Percentiles rank a stretch among this genome's conserved stretches.
phyloP scores from a whole-genome alignment of 1,284 basidiomycete genomes.

The Marasmius tenuissimus region DNA sequence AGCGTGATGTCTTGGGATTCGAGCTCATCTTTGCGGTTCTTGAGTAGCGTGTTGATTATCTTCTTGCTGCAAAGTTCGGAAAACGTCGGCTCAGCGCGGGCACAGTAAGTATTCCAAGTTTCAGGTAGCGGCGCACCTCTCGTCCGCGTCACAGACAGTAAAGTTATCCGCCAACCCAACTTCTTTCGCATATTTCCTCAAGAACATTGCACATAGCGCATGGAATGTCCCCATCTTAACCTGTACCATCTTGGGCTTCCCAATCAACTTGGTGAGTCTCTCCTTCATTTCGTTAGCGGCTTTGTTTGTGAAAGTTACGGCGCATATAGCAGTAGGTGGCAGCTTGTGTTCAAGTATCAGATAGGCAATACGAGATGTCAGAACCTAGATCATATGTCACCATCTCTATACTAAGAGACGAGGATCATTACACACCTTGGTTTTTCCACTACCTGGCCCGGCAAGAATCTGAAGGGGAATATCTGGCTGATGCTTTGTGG shows the following conservation, averaged over 20 bases:
- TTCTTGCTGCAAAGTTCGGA: conserved; percentile 58
- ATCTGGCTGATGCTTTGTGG: conserved; percentile 63
- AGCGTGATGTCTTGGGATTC: conserved; percentile 50
- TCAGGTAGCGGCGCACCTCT: conserved; percentile 55
- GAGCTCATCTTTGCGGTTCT: conserved; percentile 52
- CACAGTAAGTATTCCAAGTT: not conserved
- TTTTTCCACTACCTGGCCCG: conserved; percentile 81
- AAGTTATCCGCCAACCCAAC: conserved; percentile 77
- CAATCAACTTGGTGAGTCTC: conserved; percentile 73
- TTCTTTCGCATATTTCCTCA: conserved; percentile 64
- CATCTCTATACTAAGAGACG: not conserved
- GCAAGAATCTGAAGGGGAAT: conserved; percentile 81
- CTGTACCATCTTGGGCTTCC: conserved; percentile 55
- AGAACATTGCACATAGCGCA: conserved; percentile 71
- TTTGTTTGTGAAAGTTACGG: conserved; percentile 88
- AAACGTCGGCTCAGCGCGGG: conserved; percentile 6
- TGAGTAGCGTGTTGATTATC: conserved; percentile 64
- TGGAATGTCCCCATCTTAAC: conserved; percentile 86
- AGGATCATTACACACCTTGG: conserved; percentile 36
- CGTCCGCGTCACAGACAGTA: conserved; percentile 81
- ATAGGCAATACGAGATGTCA: conserved; percentile 80
- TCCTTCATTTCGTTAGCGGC: conserved; percentile 88
- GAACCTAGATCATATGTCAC: conserved; percentile 44
- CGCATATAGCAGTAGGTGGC: conserved; percentile 66
- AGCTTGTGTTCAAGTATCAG: conserved; percentile 63